Evolutionary conservation across 768 basidiomycete species (phyloP).

Genomic region (Mrakia blollopis): DNA sequence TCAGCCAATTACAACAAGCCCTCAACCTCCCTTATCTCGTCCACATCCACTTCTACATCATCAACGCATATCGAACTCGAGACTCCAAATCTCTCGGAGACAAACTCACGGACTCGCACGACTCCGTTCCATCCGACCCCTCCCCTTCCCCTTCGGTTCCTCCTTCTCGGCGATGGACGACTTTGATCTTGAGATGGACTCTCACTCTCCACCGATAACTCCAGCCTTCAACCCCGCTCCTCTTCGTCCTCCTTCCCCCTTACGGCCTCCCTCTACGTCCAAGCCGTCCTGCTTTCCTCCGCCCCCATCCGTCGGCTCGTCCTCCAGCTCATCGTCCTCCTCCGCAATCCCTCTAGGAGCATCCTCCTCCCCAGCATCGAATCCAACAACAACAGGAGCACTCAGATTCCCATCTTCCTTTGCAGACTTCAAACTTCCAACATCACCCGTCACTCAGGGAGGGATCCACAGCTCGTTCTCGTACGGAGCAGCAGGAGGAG

Average conservation of each 20-base stretch:
- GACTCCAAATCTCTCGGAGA: neutral
- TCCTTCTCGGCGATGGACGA: neutral
- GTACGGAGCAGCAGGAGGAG: no score
- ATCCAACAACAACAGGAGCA: neutral
- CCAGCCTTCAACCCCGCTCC: neutral
- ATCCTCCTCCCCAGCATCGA: neutral
- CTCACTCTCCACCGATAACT: neutral
- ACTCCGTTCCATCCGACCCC: neutral
- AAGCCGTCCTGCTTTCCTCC: no score
- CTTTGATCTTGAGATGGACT: conserved; percentile 14
- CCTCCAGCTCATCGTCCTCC: neutral
- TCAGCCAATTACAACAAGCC: neutral
- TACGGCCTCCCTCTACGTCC: neutral
- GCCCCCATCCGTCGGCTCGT: neutral
- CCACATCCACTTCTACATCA: neutral
- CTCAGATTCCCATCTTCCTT: neutral
- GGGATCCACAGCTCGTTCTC: neutral
- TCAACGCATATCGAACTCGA: neutral
- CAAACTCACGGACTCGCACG: neutral
- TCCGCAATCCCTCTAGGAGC: neutral
- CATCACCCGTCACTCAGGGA: neutral
- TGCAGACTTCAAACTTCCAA: conserved; percentile 8
- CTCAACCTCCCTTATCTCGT: neutral
- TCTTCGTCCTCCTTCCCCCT: neutral
- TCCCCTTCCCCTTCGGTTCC: neutral